A percentile compares a stretch with the other conserved stretches of the same genome.
Conservation (phyloP, 768 basidiomycete genomes). For the Pisolithus marmoratus region DNA sequence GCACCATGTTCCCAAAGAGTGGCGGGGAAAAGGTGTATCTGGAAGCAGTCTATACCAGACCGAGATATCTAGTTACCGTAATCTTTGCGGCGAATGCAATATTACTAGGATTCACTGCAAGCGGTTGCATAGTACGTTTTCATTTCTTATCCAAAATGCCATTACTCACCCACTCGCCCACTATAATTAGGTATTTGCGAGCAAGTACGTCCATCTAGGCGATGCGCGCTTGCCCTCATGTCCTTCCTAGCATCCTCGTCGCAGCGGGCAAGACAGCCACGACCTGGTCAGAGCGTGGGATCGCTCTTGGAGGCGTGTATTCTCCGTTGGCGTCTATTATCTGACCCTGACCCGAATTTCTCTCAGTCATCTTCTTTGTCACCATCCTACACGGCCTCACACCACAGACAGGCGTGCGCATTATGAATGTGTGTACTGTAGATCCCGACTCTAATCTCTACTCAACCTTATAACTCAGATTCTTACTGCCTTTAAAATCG, state of each 20-base stretch:
- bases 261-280: conserved; percentile 35
- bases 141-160: not conserved
- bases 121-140: conserved; percentile 43
- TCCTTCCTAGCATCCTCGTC: conserved; percentile 40
- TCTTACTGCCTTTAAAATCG: conserved; percentile 49
- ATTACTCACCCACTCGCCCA: not conserved
- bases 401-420: conserved; percentile 40
- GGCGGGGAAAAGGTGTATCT: conserved; percentile 62
- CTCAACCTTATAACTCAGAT: conserved; percentile 20
- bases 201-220: conserved; percentile 21
- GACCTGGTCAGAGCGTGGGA: conserved; percentile 52
- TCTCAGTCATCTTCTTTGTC: conserved; percentile 43
- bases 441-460: not conserved
- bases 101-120: conserved; percentile 36
- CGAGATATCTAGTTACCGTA: conserved; percentile 42
- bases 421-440: conserved; percentile 46
- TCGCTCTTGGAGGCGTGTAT: conserved; percentile 47
- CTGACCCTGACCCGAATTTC: not conserved
- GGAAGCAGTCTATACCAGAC: conserved; percentile 47
- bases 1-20: conserved; percentile 57
- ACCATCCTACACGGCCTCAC: conserved; percentile 48
- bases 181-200: conserved; percentile 26
- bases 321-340: not conserved
- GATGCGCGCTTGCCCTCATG: rapidly evolving
- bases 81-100: conserved; percentile 46